Evolutionary conservation across 2,329 filamentous ascomycete genomes (phyloP).

Genomic region (Penicillium sp.): DNA sequence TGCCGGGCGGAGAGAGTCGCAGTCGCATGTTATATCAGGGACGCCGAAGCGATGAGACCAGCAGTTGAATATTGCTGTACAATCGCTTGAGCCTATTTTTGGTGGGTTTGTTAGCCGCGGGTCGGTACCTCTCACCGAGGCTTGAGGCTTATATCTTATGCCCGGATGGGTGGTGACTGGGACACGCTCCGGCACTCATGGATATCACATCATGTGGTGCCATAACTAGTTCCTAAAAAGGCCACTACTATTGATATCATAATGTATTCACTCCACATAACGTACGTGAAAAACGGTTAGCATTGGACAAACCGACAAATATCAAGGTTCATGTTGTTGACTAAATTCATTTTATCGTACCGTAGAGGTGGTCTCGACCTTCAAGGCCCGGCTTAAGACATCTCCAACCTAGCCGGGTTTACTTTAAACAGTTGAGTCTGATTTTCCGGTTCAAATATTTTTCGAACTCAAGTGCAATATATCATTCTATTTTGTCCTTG

Average conservation of each 20-base stretch:
- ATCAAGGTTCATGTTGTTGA: not conserved
- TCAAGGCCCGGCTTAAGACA: no score
- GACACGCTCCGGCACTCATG: not conserved
- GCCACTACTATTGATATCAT: not conserved
- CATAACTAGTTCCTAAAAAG: not conserved
- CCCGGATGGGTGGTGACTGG: not conserved
- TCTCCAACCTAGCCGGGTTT: no score
- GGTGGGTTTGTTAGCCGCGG: slow-evolving; percentile 10
- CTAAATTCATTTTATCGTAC: not conserved
- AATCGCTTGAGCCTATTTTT: not conserved
- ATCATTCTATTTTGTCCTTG: no score
- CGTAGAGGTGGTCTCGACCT: no score
- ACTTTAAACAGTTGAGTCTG: no score
- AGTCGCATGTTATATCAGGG: slow-evolving; percentile 13
- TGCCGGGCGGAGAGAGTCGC: slow-evolving; percentile 23
- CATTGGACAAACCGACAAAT: not conserved
- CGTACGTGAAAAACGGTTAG: not conserved
- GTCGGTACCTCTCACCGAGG: slow-evolving; percentile 3
- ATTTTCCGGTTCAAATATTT: no score
- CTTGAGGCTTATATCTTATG: not conserved
- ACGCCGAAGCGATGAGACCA: slow-evolving; percentile 17
- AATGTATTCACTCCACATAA: not conserved
- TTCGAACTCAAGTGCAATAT: no score
- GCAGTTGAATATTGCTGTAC: not conserved
- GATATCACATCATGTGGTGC: not conserved